phyloP scores from a whole-genome alignment of 1,139 yeast species.

The Debaryomycetaceae sp. region DNA sequence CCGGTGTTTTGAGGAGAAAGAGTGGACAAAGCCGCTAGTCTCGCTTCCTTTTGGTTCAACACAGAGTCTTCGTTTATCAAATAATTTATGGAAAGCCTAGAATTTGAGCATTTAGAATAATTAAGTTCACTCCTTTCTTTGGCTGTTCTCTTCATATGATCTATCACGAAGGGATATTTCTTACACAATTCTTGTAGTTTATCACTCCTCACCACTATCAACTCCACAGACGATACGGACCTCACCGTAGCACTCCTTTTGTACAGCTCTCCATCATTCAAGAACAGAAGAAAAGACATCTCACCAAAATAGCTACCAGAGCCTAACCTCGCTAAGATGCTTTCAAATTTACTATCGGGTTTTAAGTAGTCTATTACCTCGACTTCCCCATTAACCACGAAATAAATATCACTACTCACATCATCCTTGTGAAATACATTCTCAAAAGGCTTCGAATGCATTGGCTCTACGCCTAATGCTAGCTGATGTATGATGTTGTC shows the following conservation, averaged over 20 bases:
- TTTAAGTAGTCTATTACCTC: conserved; percentile 54
- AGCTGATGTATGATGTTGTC: conserved; percentile 57
- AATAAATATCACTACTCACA: conserved; percentile 59
- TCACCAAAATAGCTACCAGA: conserved; percentile 74
- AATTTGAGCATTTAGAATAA: background rate
- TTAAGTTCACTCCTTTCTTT: conserved; percentile 37
- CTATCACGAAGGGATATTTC: conserved; percentile 55
- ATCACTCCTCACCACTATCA: conserved; percentile 55
- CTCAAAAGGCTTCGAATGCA: conserved; percentile 52
- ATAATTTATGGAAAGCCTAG: conserved; percentile 16
- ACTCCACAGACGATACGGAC: conserved; percentile 56
- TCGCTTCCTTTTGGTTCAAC: background rate
- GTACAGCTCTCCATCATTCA: conserved; percentile 28
- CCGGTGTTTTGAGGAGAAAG: background rate
- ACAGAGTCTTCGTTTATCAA: conserved; percentile 15
- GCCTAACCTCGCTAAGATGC: conserved; percentile 54
- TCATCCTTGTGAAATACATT: conserved; percentile 60
- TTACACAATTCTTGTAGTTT: conserved; percentile 51
- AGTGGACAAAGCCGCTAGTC: background rate
- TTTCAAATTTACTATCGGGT: conserved; percentile 23
- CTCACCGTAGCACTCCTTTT: conserved; percentile 61
- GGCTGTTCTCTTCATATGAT: conserved; percentile 62
- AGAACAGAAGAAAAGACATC: conserved; percentile 59
- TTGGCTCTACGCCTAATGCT: conserved; percentile 61
- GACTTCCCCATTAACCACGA: conserved; percentile 65